Evolutionary conservation across 352 stramenopile species (phyloP), one percentile per base, ranked within the genome.

Genomic region (Phytophthora boehmeriae): DNA sequence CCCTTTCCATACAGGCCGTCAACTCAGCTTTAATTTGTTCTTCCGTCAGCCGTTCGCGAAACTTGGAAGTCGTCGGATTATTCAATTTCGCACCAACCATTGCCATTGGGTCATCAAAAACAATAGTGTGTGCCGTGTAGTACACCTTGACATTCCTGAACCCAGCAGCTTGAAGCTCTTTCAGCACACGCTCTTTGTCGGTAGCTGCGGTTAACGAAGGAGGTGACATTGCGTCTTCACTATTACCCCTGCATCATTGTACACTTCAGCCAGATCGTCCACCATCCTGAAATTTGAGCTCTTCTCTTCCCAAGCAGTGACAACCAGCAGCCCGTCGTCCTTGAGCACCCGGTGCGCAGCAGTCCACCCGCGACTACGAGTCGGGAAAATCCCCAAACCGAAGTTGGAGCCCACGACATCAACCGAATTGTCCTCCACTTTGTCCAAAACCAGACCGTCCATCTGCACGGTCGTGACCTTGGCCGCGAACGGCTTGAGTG

Each of bases 331-430:
- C 9, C 72, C 72, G 46, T 66, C 72, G 16, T 81, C 66, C 20
- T 75, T 75, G 19, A 83, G 32, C 30, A 83, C 74, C 1, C 71
- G 71, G 38, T 54, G 58, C 34, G 71, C 68, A 11, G 67, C 68
- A 5, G 25, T 28, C 69, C 66, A 81, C 17, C 58, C 75, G 39
- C 63, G 56, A 1, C 34, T 28, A 36, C 75, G 72, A 23, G 79
- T 66, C 0, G 72, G 72, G 48, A 84, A 80, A 43, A 84, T 80
- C 11, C 56, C 54, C 30, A 84, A 51, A 1, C 61, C 71, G 34
- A 83, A 81, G 47, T 78, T 83, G 30, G 75, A 84, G 32, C 72
- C 75, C 8, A 84, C 23, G 8, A 47, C 49, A 44, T 81, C 72
- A 9, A 78, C 73, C 5, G 75, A 81, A 8, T 25, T 50, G 38